Conservation (phyloP, 2,329 filamentous ascomycete genomes). For the Fusarium cyanostomum region DNA sequence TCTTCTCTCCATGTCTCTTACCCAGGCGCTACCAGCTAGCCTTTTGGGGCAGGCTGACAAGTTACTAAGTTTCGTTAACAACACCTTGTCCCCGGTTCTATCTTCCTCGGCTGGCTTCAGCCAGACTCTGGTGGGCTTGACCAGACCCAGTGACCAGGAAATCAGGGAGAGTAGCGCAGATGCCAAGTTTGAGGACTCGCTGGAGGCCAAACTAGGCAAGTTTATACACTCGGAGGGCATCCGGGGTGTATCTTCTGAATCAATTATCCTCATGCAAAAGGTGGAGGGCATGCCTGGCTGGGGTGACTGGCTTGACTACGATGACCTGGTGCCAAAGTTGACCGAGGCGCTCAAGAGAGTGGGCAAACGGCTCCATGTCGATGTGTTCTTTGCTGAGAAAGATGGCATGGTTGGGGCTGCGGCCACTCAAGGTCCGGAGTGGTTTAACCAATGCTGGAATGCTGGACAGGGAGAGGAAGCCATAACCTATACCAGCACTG, state of each 20-base stretch:
- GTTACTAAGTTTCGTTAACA: slow-evolving; percentile 17
- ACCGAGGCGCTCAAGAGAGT: neutral
- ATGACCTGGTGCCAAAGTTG: slow-evolving; percentile 10
- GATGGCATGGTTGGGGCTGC: slow-evolving; percentile 20
- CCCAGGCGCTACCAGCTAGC: neutral
- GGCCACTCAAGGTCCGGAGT: neutral
- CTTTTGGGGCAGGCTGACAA: slow-evolving; percentile 21
- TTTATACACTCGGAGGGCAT: slow-evolving; percentile 2
- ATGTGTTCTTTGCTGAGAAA: slow-evolving; percentile 20
- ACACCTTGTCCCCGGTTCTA: slow-evolving; percentile 1
- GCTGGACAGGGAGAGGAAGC: neutral
- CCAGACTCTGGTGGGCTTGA: neutral
- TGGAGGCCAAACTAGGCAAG: slow-evolving; percentile 7
- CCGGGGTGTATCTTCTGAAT: slow-evolving; percentile 10
- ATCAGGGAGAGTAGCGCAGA: neutral
- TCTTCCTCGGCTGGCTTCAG: slow-evolving; percentile 16
- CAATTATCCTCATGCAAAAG: slow-evolving; percentile 26
- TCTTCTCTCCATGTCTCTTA: slow-evolving; percentile 4
- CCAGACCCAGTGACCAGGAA: neutral
- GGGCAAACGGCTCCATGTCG: neutral
- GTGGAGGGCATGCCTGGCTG: neutral
- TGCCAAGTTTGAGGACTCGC: slow-evolving; percentile 1
- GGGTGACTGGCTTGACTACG: slow-evolving; percentile 22
- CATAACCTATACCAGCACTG: neutral
- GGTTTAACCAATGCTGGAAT: slow-evolving; percentile 15